phyloP scores from a whole-genome alignment of 192 early-diverging fungal genomes.

The Coemansia sp. region DNA sequence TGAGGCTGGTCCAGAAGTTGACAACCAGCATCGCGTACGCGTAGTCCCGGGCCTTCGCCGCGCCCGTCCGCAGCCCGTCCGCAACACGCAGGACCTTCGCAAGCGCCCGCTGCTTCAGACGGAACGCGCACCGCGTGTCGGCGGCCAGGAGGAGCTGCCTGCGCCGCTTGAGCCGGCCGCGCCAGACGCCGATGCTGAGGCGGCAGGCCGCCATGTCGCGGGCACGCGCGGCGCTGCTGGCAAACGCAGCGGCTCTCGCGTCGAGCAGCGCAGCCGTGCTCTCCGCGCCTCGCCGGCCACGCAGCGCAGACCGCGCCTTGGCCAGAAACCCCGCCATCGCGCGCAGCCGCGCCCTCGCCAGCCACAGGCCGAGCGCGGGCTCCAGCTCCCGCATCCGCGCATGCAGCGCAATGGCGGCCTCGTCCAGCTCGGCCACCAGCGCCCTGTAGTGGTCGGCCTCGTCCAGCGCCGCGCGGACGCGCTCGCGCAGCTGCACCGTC shows the following conservation, averaged over 20 bases:
- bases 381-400: conserved; percentile 8
- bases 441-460: conserved; percentile 15
- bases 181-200: conserved; percentile 5
- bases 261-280: background rate
- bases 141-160: conserved; percentile 17
- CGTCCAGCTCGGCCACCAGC: conserved; percentile 5
- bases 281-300: background rate
- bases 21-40: no score
- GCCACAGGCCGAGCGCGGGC: background rate
- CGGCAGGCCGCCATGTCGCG: conserved; percentile 7
- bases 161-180: conserved; percentile 4
- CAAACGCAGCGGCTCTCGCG: conserved; percentile 6
- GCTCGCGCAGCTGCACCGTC: conserved; percentile 11
- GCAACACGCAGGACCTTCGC: background rate
- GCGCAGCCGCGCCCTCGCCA: background rate
- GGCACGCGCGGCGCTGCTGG: background rate
- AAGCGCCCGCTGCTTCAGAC: conserved; percentile 4
- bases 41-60: background rate
- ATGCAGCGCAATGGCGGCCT: conserved; percentile 6
- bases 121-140: background rate
- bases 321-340: background rate
- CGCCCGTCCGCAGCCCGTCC: background rate
- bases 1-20: background rate
- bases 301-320: conserved; percentile 2
- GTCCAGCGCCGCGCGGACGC: conserved; percentile 2